Percentiles rank a stretch among this genome's conserved stretches.
Conservation (phyloP, 148 eudicot genomes). For the Nepenthes mirabilis region DNA sequence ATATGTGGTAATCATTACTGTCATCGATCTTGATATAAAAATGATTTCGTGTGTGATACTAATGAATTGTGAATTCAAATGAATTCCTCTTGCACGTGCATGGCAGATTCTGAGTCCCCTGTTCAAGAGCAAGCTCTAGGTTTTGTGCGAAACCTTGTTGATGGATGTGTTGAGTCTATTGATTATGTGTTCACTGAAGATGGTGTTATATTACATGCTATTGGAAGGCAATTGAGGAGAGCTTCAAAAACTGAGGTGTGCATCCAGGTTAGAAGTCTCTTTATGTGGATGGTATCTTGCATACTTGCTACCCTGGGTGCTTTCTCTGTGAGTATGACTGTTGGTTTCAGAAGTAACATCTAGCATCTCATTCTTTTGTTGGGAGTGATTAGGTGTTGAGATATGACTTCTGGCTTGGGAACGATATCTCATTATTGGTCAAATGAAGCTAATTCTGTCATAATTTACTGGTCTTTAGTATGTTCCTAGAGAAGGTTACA, state of each 20-base stretch:
- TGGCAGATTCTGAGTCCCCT: conserved; percentile 67
- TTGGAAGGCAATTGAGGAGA: conserved; percentile 54
- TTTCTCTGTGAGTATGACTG: no score
- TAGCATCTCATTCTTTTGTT: no score
- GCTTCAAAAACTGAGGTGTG: conserved; percentile 50
- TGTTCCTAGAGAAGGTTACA: no score
- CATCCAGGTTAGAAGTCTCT: conserved; percentile 52
- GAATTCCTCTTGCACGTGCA: conserved; percentile 1
- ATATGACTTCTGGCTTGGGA: no score
- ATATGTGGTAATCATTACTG: conserved; percentile 42
- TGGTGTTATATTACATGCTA: conserved; percentile 46
- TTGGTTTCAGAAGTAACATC: no score
- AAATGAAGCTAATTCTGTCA: no score
- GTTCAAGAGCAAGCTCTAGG: conserved; percentile 95
- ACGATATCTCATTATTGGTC: no score
- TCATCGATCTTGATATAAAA: neutral
- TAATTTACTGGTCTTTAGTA: no score
- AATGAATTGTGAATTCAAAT: neutral
- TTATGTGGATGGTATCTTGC: no score
- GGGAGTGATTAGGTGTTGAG: no score
- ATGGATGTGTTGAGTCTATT: conserved; percentile 56
- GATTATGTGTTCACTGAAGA: conserved; percentile 58
- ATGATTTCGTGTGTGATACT: neutral
- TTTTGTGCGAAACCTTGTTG: conserved; percentile 73
- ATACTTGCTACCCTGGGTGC: no score